Evolutionary conservation across 1,284 basidiomycete genomes (phyloP).

Genomic region (Rhodotorula sp.): DNA sequence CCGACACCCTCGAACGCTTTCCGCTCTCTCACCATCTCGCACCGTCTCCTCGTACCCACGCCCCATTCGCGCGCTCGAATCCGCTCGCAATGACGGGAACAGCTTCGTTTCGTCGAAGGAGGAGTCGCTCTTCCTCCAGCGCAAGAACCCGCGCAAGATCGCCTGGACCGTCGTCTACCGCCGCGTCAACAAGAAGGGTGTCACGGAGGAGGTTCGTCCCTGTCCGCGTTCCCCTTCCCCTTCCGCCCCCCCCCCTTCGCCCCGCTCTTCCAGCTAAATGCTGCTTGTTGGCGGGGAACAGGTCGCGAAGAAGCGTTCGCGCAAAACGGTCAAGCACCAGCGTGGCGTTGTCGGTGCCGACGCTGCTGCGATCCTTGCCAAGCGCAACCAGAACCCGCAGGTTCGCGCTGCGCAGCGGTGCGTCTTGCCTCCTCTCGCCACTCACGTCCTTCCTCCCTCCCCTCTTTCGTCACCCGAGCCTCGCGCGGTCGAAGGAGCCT

Average conservation of each 20-base stretch:
- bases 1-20: not conserved
- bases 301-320: slow-evolving; percentile 95
- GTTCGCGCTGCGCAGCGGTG: slow-evolving; percentile 78
- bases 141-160: slow-evolving; percentile 99
- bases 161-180: slow-evolving; percentile 94
- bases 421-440: slow-evolving; percentile 44
- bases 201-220: slow-evolving; percentile 74
- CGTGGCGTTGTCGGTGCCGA: slow-evolving; percentile 98
- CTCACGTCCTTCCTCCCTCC: not conserved
- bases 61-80: not conserved
- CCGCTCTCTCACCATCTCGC: no score
- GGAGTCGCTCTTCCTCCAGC: slow-evolving; percentile 95
- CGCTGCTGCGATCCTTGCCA: slow-evolving; percentile 83
- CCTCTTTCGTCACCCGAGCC: not conserved
- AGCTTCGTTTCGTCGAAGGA: slow-evolving; percentile 69
- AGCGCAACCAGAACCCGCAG: slow-evolving; percentile 85
- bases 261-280: no score
- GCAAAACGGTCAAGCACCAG: slow-evolving; percentile 92
- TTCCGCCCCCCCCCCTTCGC: no score
- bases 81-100: not conserved
- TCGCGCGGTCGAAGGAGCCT: not conserved
- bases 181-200: slow-evolving; percentile 99
- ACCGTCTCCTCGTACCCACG: no score
- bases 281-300: no score
- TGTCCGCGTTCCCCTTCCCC: no score